A percentile compares a stretch with the other conserved stretches of the same genome.
Conservation (phyloP, 2,329 filamentous ascomycete species). For the Eurotiales sp. region DNA sequence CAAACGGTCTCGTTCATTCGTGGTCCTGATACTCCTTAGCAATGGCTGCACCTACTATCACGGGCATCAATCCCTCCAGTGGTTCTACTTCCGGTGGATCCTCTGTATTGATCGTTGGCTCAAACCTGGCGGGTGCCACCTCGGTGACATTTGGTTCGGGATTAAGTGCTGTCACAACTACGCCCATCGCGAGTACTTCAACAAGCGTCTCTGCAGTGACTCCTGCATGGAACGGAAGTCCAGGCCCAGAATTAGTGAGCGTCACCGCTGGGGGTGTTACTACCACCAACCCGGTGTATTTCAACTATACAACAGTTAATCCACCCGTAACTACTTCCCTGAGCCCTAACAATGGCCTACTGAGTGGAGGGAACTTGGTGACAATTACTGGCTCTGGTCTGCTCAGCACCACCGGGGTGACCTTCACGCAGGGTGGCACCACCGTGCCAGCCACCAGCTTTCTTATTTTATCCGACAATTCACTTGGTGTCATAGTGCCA, state of each 20-base stretch:
- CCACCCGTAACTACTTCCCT: not conserved
- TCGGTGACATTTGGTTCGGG: not conserved
- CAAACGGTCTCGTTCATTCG: not conserved
- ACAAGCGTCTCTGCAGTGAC: conserved; percentile 1
- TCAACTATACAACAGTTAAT: conserved; percentile 1
- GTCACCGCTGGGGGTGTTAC: not conserved
- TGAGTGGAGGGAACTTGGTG: not conserved
- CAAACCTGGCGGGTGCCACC: not conserved
- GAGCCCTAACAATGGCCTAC: not conserved
- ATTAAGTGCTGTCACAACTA: not conserved
- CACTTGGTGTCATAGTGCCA: not conserved
- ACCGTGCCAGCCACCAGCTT: conserved; percentile 1
- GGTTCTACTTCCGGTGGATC: conserved; percentile 1
- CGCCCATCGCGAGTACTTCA: not conserved
- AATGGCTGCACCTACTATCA: conserved; percentile 1
- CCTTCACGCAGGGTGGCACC: not conserved
- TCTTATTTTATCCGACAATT: not conserved
- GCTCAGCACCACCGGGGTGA: not conserved
- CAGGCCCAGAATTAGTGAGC: not conserved
- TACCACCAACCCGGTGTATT: conserved; percentile 1
- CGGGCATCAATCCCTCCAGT: conserved; percentile 4
- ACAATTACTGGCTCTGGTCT: conserved; percentile 6
- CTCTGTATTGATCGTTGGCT: conserved; percentile 1
- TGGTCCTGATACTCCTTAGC: not conserved
- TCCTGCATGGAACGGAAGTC: not conserved